Percentiles rank a stretch among this genome's conserved stretches.
Evolutionary conservation across 2,329 filamentous ascomycete species (phyloP).

Genomic region (Claviceps sorghi): DNA sequence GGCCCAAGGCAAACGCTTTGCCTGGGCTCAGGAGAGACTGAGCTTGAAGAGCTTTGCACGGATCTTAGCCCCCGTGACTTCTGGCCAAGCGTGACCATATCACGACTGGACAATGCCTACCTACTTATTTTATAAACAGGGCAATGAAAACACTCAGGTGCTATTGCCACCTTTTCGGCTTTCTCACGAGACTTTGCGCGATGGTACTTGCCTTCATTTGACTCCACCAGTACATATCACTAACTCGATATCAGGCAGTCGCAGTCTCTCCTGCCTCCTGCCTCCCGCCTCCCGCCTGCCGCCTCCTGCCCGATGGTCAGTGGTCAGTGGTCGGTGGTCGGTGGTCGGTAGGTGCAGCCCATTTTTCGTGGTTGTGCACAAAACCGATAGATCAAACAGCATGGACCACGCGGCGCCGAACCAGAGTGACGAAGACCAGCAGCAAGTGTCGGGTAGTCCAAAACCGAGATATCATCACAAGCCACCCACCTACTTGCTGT

Average conservation of each 20-base stretch:
- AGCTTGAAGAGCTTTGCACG: not conserved
- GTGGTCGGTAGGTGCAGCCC: too few relatives aligned
- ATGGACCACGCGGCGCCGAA: not conserved
- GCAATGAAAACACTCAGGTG: not conserved
- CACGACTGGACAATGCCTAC: not conserved
- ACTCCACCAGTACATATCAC: not conserved
- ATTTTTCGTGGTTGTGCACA: too few relatives aligned
- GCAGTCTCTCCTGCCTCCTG: not conserved
- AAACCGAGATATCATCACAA: not conserved
- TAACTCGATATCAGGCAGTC: not conserved
- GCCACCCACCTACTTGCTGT: not conserved
- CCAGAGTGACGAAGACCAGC: not conserved
- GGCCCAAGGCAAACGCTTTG: not conserved
- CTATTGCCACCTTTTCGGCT: not conserved
- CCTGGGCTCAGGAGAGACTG: not conserved
- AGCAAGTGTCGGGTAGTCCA: not conserved
- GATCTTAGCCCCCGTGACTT: constrained; percentile 2
- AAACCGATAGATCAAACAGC: not conserved
- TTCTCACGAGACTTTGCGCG: not conserved
- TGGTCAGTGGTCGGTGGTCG: too few relatives aligned
- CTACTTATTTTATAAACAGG: too few relatives aligned
- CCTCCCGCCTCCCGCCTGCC: too few relatives aligned
- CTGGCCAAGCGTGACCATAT: constrained; percentile 4
- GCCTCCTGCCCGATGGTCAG: too few relatives aligned
- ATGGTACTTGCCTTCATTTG: not conserved